phyloP scores from a whole-genome alignment of 139 green algal species.

The Diplosphaera chodatii region DNA sequence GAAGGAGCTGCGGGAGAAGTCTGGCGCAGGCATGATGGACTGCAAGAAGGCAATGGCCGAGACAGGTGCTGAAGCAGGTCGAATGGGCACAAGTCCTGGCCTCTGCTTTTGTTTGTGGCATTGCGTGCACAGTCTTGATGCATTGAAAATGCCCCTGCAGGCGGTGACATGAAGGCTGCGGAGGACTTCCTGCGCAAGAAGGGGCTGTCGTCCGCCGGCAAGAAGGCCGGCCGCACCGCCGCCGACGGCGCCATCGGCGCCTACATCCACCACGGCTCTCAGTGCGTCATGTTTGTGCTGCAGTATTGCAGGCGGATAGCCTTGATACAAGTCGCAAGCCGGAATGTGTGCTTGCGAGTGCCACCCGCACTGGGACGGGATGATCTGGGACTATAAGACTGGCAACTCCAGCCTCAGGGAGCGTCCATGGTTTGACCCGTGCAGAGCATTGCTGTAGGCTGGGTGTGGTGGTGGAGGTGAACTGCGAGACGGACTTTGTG shows the following conservation, averaged over 20 bases:
- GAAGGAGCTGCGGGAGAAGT: constrained; percentile 82
- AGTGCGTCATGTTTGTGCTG: neutral
- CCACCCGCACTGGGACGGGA: too few relatives aligned
- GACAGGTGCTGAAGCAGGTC: too few relatives aligned
- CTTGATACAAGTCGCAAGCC: too few relatives aligned
- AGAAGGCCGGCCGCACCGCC: constrained; percentile 86
- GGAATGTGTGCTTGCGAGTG: too few relatives aligned
- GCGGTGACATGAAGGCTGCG: constrained; percentile 75
- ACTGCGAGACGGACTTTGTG: constrained; percentile 99
- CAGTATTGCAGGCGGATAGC: too few relatives aligned
- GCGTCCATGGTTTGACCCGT: too few relatives aligned
- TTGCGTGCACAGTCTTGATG: too few relatives aligned
- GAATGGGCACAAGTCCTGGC: too few relatives aligned
- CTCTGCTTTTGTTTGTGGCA: too few relatives aligned
- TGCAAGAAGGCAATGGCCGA: constrained; percentile 92
- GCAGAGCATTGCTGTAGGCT: constrained; percentile 48
- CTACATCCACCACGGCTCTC: constrained; percentile 95
- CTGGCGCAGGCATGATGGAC: constrained; percentile 96
- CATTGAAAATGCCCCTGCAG: too few relatives aligned
- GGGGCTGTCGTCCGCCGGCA: constrained; percentile 91
- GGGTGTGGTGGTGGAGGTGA: constrained; percentile 79
- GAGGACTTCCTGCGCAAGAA: constrained; percentile 76
- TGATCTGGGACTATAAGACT: too few relatives aligned
- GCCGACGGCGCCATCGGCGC: constrained; percentile 69
- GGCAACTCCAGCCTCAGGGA: too few relatives aligned